Base-by-base conservation (phyloP, 1,284 basidiomycete species). In the Pseudozyma hubeiensis region DNA sequence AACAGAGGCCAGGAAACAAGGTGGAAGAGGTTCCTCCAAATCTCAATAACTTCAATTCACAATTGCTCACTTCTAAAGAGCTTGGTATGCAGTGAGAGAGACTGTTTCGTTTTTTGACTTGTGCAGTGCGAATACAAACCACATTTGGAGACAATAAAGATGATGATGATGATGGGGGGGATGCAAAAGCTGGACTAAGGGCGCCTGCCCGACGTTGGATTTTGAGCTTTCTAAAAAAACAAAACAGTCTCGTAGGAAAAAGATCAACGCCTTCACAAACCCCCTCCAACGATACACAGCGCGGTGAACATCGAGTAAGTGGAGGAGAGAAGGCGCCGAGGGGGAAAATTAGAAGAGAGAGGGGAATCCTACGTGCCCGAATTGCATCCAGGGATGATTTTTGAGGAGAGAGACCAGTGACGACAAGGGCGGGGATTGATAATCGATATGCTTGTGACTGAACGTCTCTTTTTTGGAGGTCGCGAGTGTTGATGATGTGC, bases 151-250 rank as follows among this genome's bases (percentile, higher is more conserved):
- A 53, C 7, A 41, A 16, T 10, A 34, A 19, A 43, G 8, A 37
- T 10, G 9, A 37, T 37, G 40, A n/a, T 14, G 16, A 24, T 24
- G 24, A 24, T 24, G 24, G 24, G 24, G 7, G 16, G 31, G 57
- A 73, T 59, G 65, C 51, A 53, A 35, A 19, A 39, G 49, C 53
- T 44, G 60, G 65, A 69, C 71, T 75, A 70, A 69, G 71, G 66
- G 71, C 71, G 54, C 71, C 71, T 44, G 71, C 71, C 71, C 71
- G 71, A 75, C 71, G 71, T 66, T 56, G 54, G 61, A 61, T 62
- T 61, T 67, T 51, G 10, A 9, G 11, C 33, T 39, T n/a, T 19
- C 48, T 34, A 35, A 13, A 8, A n/a, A 39, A 44, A 41, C 60
- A 35, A 64, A 60, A 55, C 48, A 69, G 60, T 60, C 39, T 14